Evolutionary conservation across 2,329 filamentous ascomycete species (phyloP), one percentile per base, ranked within the genome.

Genomic region (Fusarium austroafricanum): DNA sequence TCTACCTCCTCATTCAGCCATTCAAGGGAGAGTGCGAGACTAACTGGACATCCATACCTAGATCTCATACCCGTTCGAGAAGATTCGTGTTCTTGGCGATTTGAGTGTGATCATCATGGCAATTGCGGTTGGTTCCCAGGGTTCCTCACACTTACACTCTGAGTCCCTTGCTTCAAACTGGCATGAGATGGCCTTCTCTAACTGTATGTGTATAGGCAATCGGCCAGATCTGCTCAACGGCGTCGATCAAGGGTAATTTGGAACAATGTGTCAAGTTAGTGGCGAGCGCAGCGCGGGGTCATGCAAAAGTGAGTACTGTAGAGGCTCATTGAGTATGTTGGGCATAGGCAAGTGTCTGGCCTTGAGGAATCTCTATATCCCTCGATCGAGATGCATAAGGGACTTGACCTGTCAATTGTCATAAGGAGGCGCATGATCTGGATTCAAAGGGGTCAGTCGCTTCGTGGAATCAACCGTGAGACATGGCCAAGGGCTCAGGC

Each of bases 151-250:
- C 39, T 54, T 26, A 42, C 26, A 45, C 33, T 50, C 29, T 63
- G 28, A 55, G n/a, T 21, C 62, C 65, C 65, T 68, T 65, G 59
- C 65, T 65, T 56, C 42, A 37, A 46, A 21, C 37, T 55, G 57
- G 61, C 42, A 66, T 69, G 53, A 31, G 21, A 37, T 31, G 6
- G 29, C 12, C 29, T 12, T 26, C 63, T 37, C 65, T 65, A 56
- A 69, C 23, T 23, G 38, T 57, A 43, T 42, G 28, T 21, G 54
- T 20, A 12, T 55, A 96, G 93, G 94, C 94, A 69, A 85, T 97
- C 44, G 94, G 94, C 33, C 95, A 97, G 80, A 88, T 97, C 79
- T 94, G 93, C 81, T 94, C 94, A 37, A 96, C 93, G 60, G 85
- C 89, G 64, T 92, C 87, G 67, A 89, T 96, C 83, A 80, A 86